A percentile compares a stretch with the other conserved stretches of the same genome.
Evolutionary conservation across 345 rosid genomes (phyloP).

Genomic region (Citrus reticulata): DNA sequence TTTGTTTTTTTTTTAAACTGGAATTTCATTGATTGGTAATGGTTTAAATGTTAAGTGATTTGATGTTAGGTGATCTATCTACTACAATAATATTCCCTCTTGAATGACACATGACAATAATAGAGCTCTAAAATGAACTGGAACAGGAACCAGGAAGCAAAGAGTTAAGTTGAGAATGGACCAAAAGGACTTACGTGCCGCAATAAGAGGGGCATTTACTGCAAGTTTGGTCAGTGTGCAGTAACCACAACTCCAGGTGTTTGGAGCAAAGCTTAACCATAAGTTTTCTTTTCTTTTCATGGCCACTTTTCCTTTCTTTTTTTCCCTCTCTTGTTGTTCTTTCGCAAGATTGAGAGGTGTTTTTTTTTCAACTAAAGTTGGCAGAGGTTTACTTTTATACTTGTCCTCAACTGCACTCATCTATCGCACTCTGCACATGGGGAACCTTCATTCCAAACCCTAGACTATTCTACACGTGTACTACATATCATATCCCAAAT

Average conservation of each 20-base stretch:
- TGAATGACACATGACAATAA: background rate
- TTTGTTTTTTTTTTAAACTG: too few species aligned
- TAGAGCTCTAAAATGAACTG: background rate
- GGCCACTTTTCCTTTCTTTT: background rate
- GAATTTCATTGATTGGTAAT: too few species aligned
- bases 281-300: background rate
- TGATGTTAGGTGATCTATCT: background rate
- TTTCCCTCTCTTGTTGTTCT: background rate
- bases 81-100: background rate
- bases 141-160: background rate
- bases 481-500: background rate
- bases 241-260: slow-evolving; percentile 9
- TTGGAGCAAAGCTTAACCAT: background rate
- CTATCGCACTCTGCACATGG: slow-evolving; percentile 25
- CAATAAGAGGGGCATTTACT: background rate
- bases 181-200: background rate
- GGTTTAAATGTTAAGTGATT: too few species aligned
- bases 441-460: background rate
- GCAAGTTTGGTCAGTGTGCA: background rate
- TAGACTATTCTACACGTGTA: background rate
- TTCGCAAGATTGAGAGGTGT: background rate
- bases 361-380: background rate
- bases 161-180: too few species aligned
- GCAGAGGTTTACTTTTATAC: slow-evolving; percentile 15
- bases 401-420: slow-evolving; percentile 10